Base-by-base conservation (phyloP, 2,329 filamentous ascomycete genomes). In the Tolypocladium nubicola region DNA sequence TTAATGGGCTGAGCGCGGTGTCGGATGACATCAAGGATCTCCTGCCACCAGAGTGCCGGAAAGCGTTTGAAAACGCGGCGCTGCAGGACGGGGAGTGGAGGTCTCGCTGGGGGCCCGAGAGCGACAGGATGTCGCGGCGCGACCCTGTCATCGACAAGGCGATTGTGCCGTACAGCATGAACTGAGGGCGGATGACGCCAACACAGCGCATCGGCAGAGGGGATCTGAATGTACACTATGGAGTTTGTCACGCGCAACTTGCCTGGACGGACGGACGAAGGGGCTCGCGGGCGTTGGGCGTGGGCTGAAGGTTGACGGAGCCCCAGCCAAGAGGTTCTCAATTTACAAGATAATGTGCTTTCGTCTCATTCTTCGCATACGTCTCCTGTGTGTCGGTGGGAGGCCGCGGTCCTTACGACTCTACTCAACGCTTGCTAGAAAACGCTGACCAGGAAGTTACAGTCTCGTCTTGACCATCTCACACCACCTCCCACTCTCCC, bases 71-170 rank as follows among this genome's bases (percentile, higher is more conserved):
- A 54, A 76, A 81, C 56, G 86, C 89, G 3, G 75, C 85, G 55
- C 73, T 74, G 13, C 77, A 80, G 56, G 89, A 96, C 70, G 70
- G 73, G 59, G 73, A 80, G 56, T 97, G 91, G 89, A 89, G 89
- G 69, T 76, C 72, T 38, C 80, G 79, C 61, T 96, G 91, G 90
- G 82, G 81, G 19, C 79, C 81, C 6, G 92, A 97, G 72, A 76
- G 70, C 40, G 72, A 78, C 11, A 82, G 83, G 58, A 76, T 73
- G 59, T 75, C 77, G 43, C 75, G 83, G 56, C 72, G 76, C 53
- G 68, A 75, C 53, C 83, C 82, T 1, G 68, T 79, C 45, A 84
- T 87, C 60, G 83, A 87, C 70, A 86, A 86, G 71, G 81, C 82
- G 2, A 79, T 85, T 63, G 81, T 85, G 57, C 80, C 82, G 16